These are phyloP conservation scores for Amanita inopinata DNA, from an alignment of 768 basidiomycete species.

Conservation along the genomic window DNA sequence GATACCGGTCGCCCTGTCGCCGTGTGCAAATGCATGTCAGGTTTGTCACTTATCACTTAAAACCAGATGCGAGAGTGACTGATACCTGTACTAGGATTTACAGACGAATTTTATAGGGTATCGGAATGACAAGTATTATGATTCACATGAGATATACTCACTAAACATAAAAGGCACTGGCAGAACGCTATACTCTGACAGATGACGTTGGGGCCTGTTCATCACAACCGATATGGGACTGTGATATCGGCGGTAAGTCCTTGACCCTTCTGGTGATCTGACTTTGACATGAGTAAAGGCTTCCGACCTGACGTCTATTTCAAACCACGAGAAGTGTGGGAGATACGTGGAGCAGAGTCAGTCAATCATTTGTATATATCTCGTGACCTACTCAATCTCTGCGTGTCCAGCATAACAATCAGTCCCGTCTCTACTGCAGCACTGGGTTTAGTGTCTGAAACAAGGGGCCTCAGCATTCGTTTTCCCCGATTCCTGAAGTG, in stretches of 20 bases:
- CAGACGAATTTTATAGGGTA: slow-evolving; percentile 75
- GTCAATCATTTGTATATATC: slow-evolving; percentile 12
- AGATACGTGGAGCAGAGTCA: slow-evolving; percentile 73
- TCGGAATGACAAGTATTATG: slow-evolving; percentile 7
- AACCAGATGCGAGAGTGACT: slow-evolving; percentile 4
- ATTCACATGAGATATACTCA: not conserved
- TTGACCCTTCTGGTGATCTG: slow-evolving; percentile 4
- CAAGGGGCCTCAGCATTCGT: slow-evolving; percentile 69
- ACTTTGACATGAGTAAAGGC: slow-evolving; percentile 25
- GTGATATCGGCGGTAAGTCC: slow-evolving; percentile 50
- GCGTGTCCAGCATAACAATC: slow-evolving; percentile 52
- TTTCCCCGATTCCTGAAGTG: slow-evolving; percentile 80
- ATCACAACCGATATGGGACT: slow-evolving; percentile 42
- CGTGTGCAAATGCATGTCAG: slow-evolving; percentile 87
- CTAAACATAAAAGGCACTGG: slow-evolving; percentile 37
- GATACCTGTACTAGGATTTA: slow-evolving; percentile 48
- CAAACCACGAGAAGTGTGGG: slow-evolving; percentile 76
- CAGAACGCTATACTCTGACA: slow-evolving; percentile 46
- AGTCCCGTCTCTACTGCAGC: slow-evolving; percentile 84
- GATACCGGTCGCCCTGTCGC: slow-evolving; percentile 55
- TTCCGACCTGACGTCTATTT: slow-evolving; percentile 62
- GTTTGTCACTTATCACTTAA: slow-evolving; percentile 21
- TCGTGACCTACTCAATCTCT: slow-evolving; percentile 7
- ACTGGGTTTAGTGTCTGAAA: slow-evolving; percentile 38
- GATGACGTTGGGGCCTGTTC: slow-evolving; percentile 48